Evolutionary conservation across 2,329 filamentous ascomycete genomes (phyloP).

Genomic region (Alternaria dauci): DNA sequence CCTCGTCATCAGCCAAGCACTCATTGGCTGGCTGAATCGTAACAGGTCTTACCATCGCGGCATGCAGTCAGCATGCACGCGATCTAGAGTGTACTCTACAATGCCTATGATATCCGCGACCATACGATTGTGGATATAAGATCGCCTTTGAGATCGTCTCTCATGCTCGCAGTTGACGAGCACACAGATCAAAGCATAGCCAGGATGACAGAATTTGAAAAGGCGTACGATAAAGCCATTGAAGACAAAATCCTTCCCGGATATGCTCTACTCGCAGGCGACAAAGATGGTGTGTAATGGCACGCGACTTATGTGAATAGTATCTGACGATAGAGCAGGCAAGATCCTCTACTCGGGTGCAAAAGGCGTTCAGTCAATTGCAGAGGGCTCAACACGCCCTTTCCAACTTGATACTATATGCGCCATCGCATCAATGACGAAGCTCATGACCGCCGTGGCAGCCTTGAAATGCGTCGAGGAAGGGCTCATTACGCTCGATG

Average conservation of each 20-base stretch:
- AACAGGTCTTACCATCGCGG: background rate
- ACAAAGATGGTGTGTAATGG: constrained; percentile 7
- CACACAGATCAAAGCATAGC: background rate
- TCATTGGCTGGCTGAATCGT: background rate
- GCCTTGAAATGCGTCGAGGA: constrained; percentile 33
- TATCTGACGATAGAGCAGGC: background rate
- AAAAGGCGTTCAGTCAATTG: constrained; percentile 9
- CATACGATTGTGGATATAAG: background rate
- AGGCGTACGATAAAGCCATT: constrained; percentile 6
- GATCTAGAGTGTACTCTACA: background rate
- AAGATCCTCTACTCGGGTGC: constrained; percentile 14
- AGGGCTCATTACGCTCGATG: constrained; percentile 32
- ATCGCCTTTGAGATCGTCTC: background rate
- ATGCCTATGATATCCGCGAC: background rate
- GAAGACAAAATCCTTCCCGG: constrained; percentile 7
- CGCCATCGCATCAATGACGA: constrained; percentile 60
- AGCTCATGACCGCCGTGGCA: constrained; percentile 33
- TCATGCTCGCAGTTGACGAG: background rate
- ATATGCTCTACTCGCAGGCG: constrained; percentile 15
- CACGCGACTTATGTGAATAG: background rate
- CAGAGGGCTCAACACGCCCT: constrained; percentile 4
- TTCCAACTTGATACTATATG: constrained; percentile 24
- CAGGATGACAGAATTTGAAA: constrained; percentile 7
- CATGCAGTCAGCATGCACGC: background rate
- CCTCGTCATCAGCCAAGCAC: background rate